Base-by-base conservation (phyloP, 495 filamentous ascomycete species). In the Glarea lozoyensis region DNA sequence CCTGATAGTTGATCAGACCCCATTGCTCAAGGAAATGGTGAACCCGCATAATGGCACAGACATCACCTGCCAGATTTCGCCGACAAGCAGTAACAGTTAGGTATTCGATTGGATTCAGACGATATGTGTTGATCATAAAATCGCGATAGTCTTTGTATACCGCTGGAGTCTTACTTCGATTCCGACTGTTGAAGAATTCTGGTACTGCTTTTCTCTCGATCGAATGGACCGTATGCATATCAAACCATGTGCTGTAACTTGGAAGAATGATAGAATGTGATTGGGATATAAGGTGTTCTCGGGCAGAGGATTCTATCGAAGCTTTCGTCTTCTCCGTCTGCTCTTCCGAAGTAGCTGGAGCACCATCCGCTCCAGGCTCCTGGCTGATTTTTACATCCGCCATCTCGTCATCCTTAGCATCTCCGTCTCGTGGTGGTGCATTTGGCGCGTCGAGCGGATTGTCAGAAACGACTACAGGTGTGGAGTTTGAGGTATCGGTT, bases 41-140 rank as follows among this genome's bases (percentile, higher is more conserved):
- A 18, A 98, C 87, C 42, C 92, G 80, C 92, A 97, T 96, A 50
- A 98, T 97, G 11, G 93, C 92, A 61, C 92, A 97, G 40, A 98
- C 92, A 64, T 98, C 92, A 46, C 92, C 92, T 6, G 93, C 89
- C 49, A 98, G 71, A 60, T 98, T 98, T 42, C 92, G 79, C 48
- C 92, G 71, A 59, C 92, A 98, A n/a, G 92, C 92, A 9, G 92
- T 98, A 41, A 98, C 88, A 12, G 93, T 98, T 30, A 98, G 72
- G 57, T 98, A 98, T 62, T 98, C 92, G 19, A 86, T 73, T 2
- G 92, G 92, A 59, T 96, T 97, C 37, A 98, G 65, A 16, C 92
- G 78, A 63, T 98, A 98, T 13, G 92, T 94, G 60, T 97, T 97
- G 62, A 98, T 90, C 92, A 98, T 98, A 63, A 98, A 98, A 56